These are phyloP conservation scores for Globisporangium irregulare DNA, from an alignment of 352 stramenopile genomes.

Conservation along the genomic window DNA sequence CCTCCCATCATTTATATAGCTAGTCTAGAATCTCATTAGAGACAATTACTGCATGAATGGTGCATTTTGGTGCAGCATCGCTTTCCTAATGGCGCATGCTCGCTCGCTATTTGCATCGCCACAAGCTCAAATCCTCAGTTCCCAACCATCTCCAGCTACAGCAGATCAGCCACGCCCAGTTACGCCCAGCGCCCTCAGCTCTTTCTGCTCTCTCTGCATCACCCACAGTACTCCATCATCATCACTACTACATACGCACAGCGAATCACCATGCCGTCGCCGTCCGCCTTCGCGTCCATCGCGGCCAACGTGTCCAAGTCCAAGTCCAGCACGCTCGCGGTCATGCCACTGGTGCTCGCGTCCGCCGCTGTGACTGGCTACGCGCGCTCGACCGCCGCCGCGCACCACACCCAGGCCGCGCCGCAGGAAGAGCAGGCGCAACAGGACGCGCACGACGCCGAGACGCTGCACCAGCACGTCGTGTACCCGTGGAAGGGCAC, in stretches of 20 bases:
- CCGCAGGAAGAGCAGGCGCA: conserved; percentile 23
- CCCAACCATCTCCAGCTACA: background rate
- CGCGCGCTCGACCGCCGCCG: conserved; percentile 40
- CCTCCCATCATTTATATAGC: background rate
- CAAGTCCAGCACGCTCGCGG: conserved; percentile 34
- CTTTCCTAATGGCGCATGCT: too few relatives aligned
- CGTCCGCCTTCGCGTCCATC: conserved; percentile 28
- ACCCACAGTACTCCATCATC: background rate
- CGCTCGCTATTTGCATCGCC: background rate
- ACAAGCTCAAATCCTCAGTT: background rate
- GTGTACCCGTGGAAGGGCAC: conserved; percentile 66
- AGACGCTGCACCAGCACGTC: conserved; percentile 61
- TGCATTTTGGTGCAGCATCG: too few relatives aligned
- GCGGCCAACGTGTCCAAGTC: conserved; percentile 39
- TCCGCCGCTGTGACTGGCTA: conserved; percentile 66
- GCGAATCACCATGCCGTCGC: conserved; percentile 15
- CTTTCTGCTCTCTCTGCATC: background rate
- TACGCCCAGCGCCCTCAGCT: background rate
- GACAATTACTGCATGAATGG: background rate
- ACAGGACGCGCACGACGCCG: conserved; percentile 32
- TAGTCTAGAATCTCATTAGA: background rate
- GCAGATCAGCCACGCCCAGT: background rate
- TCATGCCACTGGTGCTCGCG: conserved; percentile 59
- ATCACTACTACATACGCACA: background rate
- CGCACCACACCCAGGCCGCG: conserved; percentile 33